These are phyloP conservation scores for Protea cynaroides DNA, from an alignment of 164 flowering plant genomes.

Conservation along the genomic window DNA sequence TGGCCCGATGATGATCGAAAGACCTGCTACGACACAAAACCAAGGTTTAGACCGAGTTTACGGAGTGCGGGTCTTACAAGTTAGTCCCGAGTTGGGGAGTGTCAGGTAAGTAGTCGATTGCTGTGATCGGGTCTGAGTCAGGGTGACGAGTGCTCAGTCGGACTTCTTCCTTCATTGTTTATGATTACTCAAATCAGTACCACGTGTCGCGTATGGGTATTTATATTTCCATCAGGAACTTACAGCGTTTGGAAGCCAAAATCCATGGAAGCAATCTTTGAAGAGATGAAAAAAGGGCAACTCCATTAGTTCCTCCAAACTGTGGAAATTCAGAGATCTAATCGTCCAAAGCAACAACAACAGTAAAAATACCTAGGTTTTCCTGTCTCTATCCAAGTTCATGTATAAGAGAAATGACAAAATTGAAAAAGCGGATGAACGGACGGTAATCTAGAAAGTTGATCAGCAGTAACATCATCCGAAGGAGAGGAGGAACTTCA, in stretches of 20 bases:
- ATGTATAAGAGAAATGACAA: constrained; percentile 15
- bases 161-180: no score
- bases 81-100: no score
- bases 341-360: constrained; percentile 42
- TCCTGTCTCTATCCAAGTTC: constrained; percentile 19
- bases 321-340: constrained; percentile 35
- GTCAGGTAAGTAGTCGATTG: no score
- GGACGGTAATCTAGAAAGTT: no score
- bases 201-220: no score
- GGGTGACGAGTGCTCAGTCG: no score
- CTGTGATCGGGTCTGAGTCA: no score
- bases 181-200: no score
- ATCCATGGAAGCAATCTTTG: background rate
- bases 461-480: background rate
- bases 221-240: constrained; percentile 11
- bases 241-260: constrained; percentile 30
- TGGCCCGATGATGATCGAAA: no score
- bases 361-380: constrained; percentile 40
- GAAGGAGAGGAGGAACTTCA: background rate
- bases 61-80: no score
- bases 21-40: no score
- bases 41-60: no score
- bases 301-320: constrained; percentile 27
- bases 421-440: constrained; percentile 1
- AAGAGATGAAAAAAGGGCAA: constrained; percentile 26